Base-by-base conservation (phyloP, 352 stramenopile genomes). In the Globisporangium okanoganense region DNA sequence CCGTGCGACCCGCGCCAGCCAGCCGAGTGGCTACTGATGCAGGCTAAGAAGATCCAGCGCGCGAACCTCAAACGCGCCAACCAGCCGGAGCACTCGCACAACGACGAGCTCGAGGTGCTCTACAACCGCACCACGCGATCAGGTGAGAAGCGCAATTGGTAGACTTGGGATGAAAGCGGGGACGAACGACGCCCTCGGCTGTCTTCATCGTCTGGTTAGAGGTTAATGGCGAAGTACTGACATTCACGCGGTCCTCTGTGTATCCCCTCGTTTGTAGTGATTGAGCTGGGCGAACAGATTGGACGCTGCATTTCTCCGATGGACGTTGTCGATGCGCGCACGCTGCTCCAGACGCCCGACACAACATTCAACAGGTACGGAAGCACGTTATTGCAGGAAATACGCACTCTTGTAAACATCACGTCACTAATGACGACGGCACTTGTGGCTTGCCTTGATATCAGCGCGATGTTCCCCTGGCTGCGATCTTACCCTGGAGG, bases 1-100 rank as follows among this genome's bases (percentile, higher is more conserved):
- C 75, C 82, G 47, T 92, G 85, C 63, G 80, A 94, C 57, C 76
- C 85, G 48, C 79, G 72, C 27, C 77, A 90, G 56, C 72, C 81
- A 0, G 82, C 82, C 49, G 77, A 87, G 56, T 90, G 78, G 80
- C 81, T 94, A 27, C 66, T 94, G n/a, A 55, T 73, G 47, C 80
- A 91, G 52, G 85, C 85, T 29, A 90, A 84, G 69, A 87, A 72
- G 61, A 92, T 92, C 73, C 73, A 90, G 64, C 82, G 78, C 41
- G 70, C 79, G 12, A 82, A 72, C 40, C 74, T 72, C 54, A 80
- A 81, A 61, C 36, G 75, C 62, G 60, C 22, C 29, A 52, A 58
- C 24, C 45, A 58, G 38, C 41, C 20, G 7, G 57, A 65, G 31
- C 53, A 62, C 36, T 66, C 62, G 4, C 51, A 55, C 24, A 66